Conservation (phyloP, 306 rosid species). For the Adenanthera pavonina region DNA sequence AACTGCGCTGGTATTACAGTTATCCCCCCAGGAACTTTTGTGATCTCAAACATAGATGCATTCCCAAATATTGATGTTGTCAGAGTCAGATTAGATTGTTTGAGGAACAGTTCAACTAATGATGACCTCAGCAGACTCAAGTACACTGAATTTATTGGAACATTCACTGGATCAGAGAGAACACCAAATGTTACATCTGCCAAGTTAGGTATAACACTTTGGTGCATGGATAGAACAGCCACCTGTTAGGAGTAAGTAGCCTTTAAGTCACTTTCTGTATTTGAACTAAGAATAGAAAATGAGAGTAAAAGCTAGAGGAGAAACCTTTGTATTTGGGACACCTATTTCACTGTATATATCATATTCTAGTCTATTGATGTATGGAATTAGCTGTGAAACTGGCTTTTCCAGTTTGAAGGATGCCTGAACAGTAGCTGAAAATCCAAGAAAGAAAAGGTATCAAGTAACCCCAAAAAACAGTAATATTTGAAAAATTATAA, state of each 20-base stretch:
- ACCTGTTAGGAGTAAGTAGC: conserved; percentile 61
- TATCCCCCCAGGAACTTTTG: conserved; percentile 78
- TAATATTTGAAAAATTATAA: neutral
- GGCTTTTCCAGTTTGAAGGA: conserved; percentile 83
- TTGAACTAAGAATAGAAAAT: conserved; percentile 14
- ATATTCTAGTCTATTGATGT: conserved; percentile 67
- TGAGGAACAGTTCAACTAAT: conserved; percentile 73
- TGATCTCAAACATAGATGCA: conserved; percentile 70
- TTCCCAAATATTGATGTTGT: conserved; percentile 73
- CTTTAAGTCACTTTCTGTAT: conserved; percentile 39
- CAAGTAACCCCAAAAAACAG: neutral
- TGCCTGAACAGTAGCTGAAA: conserved; percentile 82
- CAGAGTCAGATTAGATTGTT: conserved; percentile 76
- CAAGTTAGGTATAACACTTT: conserved; percentile 55
- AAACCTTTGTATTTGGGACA: conserved; percentile 76
- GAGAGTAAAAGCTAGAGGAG: conserved; percentile 33
- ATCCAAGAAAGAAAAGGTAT: conserved; percentile 25
- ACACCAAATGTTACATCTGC: conserved; percentile 79
- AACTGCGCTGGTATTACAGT: conserved; percentile 74
- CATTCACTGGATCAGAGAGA: conserved; percentile 71
- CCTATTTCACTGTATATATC: conserved; percentile 81
- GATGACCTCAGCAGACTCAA: conserved; percentile 76
- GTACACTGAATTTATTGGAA: conserved; percentile 69
- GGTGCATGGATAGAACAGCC: conserved; percentile 77
- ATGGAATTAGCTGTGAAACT: conserved; percentile 76